Conservation (phyloP, 2,329 filamentous ascomycete species). For the Erysiphe neolycopersici region DNA sequence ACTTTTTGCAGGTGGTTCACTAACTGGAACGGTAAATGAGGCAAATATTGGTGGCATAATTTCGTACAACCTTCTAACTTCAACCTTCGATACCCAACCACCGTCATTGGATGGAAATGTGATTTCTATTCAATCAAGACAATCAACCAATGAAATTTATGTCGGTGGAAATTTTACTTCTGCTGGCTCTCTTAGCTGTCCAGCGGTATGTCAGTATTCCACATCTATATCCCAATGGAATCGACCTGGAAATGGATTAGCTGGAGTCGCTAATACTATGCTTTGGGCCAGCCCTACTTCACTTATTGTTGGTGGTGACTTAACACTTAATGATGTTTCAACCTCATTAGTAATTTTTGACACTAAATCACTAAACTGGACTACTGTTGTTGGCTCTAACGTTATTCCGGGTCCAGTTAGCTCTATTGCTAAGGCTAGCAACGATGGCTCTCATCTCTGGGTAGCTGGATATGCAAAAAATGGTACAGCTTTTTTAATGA, state of each 20-base stretch:
- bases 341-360: constrained; percentile 51
- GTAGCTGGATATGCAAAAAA: constrained; percentile 44
- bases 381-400: constrained; percentile 30
- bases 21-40: constrained; percentile 43
- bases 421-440: constrained; percentile 46
- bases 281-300: constrained; percentile 48
- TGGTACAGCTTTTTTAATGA: constrained; percentile 51
- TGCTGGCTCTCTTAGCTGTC: constrained; percentile 61
- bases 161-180: constrained; percentile 66
- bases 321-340: constrained; percentile 37
- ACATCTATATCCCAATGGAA: constrained; percentile 49
- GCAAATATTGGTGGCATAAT: constrained; percentile 45
- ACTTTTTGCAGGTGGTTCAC: constrained; percentile 58
- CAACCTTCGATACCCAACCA: constrained; percentile 42
- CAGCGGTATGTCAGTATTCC: constrained; percentile 57
- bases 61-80: constrained; percentile 45
- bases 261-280: constrained; percentile 43
- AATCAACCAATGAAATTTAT: constrained; percentile 47
- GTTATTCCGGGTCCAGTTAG: constrained; percentile 57
- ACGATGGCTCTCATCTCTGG: constrained; percentile 53
- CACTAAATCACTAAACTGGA: constrained; percentile 38
- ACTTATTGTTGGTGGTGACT: constrained; percentile 51
- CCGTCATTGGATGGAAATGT: constrained; percentile 52
- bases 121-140: constrained; percentile 46
- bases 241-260: constrained; percentile 44